Evolutionary conservation across 2,329 filamentous ascomycete species (phyloP).

Genomic region (Aureobasidium sp.): DNA sequence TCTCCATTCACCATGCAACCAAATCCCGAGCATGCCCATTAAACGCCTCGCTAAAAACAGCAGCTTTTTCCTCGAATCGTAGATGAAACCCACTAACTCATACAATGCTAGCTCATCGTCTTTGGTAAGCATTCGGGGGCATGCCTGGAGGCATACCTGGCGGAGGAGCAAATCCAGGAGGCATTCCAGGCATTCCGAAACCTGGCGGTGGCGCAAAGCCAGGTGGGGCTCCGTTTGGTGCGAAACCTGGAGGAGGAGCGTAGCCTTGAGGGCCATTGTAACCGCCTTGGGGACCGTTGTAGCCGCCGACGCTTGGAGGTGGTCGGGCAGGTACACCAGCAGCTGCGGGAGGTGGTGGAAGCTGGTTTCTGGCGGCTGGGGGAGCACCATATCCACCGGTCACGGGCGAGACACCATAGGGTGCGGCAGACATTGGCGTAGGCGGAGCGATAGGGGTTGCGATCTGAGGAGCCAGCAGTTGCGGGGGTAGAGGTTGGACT

Average conservation of each 20-base stretch:
- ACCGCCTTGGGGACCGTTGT: constrained; percentile 53
- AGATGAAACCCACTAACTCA: neutral
- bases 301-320: constrained; percentile 59
- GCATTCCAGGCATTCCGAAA: constrained; percentile 33
- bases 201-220: constrained; percentile 32
- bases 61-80: neutral
- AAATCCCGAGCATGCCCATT: constrained; percentile 3
- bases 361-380: constrained; percentile 33
- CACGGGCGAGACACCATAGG: constrained; percentile 15
- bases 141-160: constrained; percentile 7
- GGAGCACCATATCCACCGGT: constrained; percentile 17
- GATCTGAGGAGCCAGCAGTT: constrained; percentile 50
- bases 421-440: constrained; percentile 26
- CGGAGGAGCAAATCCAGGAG: constrained; percentile 34
- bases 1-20: neutral
- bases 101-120: constrained; percentile 2
- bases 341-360: constrained; percentile 51
- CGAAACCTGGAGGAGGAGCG: constrained; percentile 30
- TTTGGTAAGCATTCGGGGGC: constrained; percentile 14
- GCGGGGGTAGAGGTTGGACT: constrained; percentile 65
- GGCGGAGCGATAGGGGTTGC: constrained; percentile 36
- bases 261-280: constrained; percentile 38
- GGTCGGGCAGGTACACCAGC: constrained; percentile 58
- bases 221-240: constrained; percentile 25
- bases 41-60: constrained; percentile 14